These are phyloP conservation scores for Amylocarpus encephaloides DNA, from an alignment of 2,329 filamentous ascomycete species.

Conservation along the genomic window DNA sequence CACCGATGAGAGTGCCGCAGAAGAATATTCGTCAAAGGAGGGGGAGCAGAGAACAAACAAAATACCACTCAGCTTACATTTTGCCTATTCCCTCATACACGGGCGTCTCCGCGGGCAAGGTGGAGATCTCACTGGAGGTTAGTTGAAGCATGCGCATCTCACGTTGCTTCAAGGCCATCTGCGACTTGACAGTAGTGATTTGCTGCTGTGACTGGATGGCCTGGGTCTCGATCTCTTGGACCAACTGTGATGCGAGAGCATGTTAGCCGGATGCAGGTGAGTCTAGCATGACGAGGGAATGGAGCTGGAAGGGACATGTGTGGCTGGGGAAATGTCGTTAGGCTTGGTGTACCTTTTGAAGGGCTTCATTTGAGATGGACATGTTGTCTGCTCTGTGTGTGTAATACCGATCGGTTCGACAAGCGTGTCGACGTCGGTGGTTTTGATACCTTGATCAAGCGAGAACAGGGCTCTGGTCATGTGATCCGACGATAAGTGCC, in stretches of 20 bases:
- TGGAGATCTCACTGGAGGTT: slow-evolving; percentile 75
- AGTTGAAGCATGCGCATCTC: slow-evolving; percentile 85
- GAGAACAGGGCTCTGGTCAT: too few species aligned
- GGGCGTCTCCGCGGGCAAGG: slow-evolving; percentile 66
- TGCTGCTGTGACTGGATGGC: slow-evolving; percentile 86
- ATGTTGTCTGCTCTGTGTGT: slow-evolving; percentile 43
- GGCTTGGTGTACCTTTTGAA: slow-evolving; percentile 69
- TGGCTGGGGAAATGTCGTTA: neutral
- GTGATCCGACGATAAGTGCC: too few species aligned
- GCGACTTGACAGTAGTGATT: slow-evolving; percentile 76
- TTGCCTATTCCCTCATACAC: slow-evolving; percentile 96
- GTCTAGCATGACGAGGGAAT: slow-evolving; percentile 7
- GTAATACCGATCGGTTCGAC: neutral
- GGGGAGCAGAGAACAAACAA: neutral
- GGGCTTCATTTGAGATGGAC: slow-evolving; percentile 89
- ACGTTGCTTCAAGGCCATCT: slow-evolving; percentile 78
- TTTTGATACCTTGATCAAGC: too few species aligned
- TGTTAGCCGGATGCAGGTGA: slow-evolving; percentile 1
- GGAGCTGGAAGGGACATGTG: neutral
- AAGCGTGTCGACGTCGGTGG: too few species aligned
- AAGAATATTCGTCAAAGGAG: neutral
- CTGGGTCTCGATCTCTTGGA: slow-evolving; percentile 90
- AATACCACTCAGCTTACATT: slow-evolving; percentile 57
- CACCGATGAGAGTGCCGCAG: neutral
- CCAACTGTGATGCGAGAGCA: slow-evolving; percentile 51